Conservation (phyloP, 2,329 filamentous ascomycete genomes). For the Chrysoporthe austroafricana region DNA sequence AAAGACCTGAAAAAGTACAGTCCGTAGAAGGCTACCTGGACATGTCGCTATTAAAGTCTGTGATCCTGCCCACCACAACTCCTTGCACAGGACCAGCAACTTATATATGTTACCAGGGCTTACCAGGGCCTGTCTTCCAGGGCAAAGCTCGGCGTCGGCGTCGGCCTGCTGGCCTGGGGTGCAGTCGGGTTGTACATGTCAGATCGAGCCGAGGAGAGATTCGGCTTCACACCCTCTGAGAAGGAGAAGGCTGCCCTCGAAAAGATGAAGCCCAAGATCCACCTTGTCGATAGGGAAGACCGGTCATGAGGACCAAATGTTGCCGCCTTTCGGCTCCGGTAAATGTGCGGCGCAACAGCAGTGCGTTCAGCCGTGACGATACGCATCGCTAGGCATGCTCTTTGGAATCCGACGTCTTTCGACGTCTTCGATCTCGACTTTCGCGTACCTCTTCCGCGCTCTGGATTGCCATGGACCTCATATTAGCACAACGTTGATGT, state of each 20-base stretch:
- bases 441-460: neutral
- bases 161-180: conserved; percentile 78
- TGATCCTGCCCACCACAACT: neutral
- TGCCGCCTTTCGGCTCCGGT: neutral
- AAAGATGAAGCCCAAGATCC: conserved; percentile 64
- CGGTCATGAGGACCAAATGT: conserved; percentile 20
- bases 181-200: conserved; percentile 72
- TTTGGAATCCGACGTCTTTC: neutral
- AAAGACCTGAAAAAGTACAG: neutral
- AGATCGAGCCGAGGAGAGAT: conserved; percentile 72
- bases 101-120: conserved; percentile 47
- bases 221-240: conserved; percentile 73
- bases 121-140: conserved; percentile 74
- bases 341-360: no score
- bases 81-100: neutral
- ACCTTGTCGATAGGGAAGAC: conserved; percentile 56
- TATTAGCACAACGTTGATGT: no score
- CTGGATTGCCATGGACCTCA: neutral
- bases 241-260: conserved; percentile 72
- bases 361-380: no score
- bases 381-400: neutral
- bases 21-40: neutral
- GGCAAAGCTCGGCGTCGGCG: conserved; percentile 72
- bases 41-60: conserved; percentile 28
- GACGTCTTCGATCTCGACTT: neutral